Evolutionary conservation across 805 yeast genomes (phyloP), one percentile per base, ranked within the genome.

Genomic region (Zygoascus flipseniorum): DNA sequence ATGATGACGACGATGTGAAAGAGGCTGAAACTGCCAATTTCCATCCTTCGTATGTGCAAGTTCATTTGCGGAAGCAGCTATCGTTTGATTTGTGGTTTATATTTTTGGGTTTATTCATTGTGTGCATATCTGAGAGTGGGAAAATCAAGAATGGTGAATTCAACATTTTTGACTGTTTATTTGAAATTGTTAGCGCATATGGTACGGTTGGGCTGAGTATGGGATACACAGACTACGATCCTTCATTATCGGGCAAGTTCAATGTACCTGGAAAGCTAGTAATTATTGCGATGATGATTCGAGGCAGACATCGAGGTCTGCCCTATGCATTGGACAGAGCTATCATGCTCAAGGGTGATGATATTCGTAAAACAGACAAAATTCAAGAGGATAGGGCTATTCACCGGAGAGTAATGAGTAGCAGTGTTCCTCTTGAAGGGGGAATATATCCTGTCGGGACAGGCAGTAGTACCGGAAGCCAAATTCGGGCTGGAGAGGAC

Each of bases 271-370:
- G 96, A 1, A 93, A 93, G 64, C 73, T 93, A 46, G 87, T 92
- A 2, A 82, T 93, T 41, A 82, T 88, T 58, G 92, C 89, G 5
- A 81, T 89, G 85, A 82, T 93, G 86, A 77, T 93, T 46, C 81
- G 99, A 72, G 98, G 99, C 9, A 77, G 97, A 55, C 97, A 90
- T 64, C 87, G 99, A 77, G 98, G 98, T 39, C 75, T 93, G 55
- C 99, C 99, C 1, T 89, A 92, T 65, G 75, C 90, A 0, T 77
- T 93, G 54, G 99, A 93, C 69, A 81, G 99, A 66, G 98, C 99
- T 39, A 86, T 93, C 58, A 83, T 92, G 76, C 68, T 92, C 50
- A 92, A 95, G 8, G 79, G 85, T 51, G 84, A 82, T 14, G 77
- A 79, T 14, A 48, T 68, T 16, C 56, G 53, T 23, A 54, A 59